Conservation (phyloP, 306 rosid genomes). For the Neltuma alba region DNA sequence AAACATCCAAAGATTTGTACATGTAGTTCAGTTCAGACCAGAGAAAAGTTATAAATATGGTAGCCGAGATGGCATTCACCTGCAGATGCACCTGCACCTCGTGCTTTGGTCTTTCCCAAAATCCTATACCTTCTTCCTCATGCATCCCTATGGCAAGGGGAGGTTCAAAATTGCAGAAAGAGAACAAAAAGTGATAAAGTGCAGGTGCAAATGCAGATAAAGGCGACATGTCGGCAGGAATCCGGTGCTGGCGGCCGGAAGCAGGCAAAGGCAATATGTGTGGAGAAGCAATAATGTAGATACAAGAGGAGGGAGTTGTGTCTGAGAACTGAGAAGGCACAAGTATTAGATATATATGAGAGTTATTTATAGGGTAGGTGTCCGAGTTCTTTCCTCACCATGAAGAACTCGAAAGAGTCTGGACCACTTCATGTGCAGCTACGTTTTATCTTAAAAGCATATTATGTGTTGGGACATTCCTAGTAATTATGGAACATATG, state of each 20-base stretch:
- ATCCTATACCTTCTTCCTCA: neutral
- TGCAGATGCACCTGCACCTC: constrained; percentile 78
- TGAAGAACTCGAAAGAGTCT: neutral
- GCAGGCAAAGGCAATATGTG: neutral
- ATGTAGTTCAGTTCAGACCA: neutral
- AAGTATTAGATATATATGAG: neutral
- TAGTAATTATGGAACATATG: neutral
- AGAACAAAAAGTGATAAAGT: constrained; percentile 40
- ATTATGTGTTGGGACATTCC: neutral
- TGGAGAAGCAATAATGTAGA: no score
- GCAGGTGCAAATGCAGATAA: constrained; percentile 98
- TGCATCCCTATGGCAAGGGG: neutral
- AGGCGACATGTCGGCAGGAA: constrained; percentile 52
- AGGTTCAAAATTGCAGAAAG: neutral
- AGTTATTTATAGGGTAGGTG: constrained; percentile 2
- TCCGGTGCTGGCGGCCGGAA: neutral
- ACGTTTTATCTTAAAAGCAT: neutral
- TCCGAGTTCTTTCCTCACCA: neutral
- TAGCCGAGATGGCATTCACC: constrained; percentile 65
- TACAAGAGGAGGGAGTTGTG: neutral
- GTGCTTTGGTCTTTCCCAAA: neutral
- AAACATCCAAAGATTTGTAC: neutral
- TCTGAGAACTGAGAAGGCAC: neutral
- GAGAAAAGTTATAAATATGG: neutral
- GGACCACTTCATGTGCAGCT: neutral